Conservation (phyloP, 2,329 filamentous ascomycete genomes). For the Biscogniauxia marginata region DNA sequence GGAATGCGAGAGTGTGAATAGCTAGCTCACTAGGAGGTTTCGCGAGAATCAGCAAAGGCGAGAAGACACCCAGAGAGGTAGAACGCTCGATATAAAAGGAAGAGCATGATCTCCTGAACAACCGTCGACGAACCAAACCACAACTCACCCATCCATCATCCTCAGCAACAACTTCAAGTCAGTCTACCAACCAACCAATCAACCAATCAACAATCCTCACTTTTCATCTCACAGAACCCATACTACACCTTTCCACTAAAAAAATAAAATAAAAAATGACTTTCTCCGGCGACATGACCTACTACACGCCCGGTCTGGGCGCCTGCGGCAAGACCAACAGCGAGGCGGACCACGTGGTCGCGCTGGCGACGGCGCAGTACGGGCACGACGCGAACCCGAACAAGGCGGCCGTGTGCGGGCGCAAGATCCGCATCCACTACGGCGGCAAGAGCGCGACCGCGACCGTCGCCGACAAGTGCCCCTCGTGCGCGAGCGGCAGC, state of each 20-base stretch:
- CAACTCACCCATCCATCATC: no score
- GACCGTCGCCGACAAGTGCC: conserved; percentile 26
- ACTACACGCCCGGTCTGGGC: conserved; percentile 20
- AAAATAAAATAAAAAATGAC: no score
- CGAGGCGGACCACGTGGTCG: conserved; percentile 18
- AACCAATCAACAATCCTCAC: neutral
- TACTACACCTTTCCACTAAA: no score
- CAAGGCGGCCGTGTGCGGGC: conserved; percentile 23
- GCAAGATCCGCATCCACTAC: conserved; percentile 22
- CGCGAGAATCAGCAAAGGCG: no score
- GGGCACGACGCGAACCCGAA: conserved; percentile 25
- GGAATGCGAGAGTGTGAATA: neutral
- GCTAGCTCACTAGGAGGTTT: no score
- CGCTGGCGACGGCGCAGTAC: conserved; percentile 18
- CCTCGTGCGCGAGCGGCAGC: conserved; percentile 18
- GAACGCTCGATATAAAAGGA: no score
- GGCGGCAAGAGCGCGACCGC: conserved; percentile 19
- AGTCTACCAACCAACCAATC: no score
- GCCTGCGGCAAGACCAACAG: conserved; percentile 19
- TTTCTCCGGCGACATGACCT: conserved; percentile 23
- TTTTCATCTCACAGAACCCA: no score
- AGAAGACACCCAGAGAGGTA: no score
- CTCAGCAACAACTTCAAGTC: no score
- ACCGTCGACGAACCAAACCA: no score
- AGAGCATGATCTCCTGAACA: no score